phyloP scores from a whole-genome alignment of 2,329 filamentous ascomycete genomes.

The Kalaharituber pfeilii region DNA sequence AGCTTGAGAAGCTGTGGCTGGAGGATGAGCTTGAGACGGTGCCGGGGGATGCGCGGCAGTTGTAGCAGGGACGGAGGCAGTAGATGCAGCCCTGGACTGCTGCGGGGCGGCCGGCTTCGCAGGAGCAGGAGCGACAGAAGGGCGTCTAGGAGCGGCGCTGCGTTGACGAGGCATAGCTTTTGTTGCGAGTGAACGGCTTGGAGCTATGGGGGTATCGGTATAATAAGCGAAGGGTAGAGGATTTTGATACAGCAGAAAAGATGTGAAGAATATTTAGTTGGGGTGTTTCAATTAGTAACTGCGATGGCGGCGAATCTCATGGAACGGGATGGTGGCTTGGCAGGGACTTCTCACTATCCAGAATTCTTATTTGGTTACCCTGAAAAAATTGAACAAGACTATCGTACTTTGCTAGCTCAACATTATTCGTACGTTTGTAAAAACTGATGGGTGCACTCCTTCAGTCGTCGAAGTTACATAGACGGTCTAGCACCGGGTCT shows the following conservation, averaged over 20 bases:
- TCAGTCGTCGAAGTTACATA: too few species aligned
- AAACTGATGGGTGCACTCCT: too few species aligned
- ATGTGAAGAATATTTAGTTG: not conserved
- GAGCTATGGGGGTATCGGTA: not conserved
- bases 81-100: constrained; percentile 36
- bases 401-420: too few species aligned
- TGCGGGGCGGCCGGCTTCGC: constrained; percentile 36
- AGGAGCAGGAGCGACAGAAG: constrained; percentile 42
- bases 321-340: not conserved
- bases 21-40: constrained; percentile 27
- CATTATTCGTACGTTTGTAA: too few species aligned
- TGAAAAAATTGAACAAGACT: too few species aligned
- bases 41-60: constrained; percentile 35
- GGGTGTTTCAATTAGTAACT: not conserved
- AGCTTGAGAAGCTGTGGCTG: constrained; percentile 37
- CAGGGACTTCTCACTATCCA: too few species aligned
- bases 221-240: not conserved
- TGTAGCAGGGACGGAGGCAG: constrained; percentile 32
- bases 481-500: too few species aligned
- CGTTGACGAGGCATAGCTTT: constrained; percentile 59
- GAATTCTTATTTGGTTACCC: too few species aligned
- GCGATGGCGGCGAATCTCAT: not conserved
- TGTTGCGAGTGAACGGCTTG: not conserved
- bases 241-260: not conserved
- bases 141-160: constrained; percentile 49